Evolutionary conservation across 2,329 filamentous ascomycete genomes (phyloP).

Genomic region (Spiromastix sp.): DNA sequence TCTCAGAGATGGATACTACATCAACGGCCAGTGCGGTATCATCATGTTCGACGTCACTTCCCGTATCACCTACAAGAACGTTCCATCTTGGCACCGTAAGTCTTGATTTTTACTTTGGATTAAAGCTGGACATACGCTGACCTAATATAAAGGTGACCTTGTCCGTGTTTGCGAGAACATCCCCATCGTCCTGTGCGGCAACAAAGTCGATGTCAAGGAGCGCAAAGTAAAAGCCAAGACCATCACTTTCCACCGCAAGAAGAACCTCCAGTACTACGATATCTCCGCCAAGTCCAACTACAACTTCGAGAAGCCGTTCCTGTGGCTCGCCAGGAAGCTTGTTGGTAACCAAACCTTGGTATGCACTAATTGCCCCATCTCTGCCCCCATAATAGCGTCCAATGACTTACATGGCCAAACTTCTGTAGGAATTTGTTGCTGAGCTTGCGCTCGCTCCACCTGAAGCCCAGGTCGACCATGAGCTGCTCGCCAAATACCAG

Average conservation of each 20-base stretch:
- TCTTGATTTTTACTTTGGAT: conserved; percentile 6
- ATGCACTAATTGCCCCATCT: conserved; percentile 29
- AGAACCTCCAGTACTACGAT: conserved; percentile 99
- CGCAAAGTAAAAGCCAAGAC: conserved; percentile 99
- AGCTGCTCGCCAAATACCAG: conserved; percentile 69
- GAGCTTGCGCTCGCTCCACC: conserved; percentile 89
- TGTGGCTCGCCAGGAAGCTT: conserved; percentile 99
- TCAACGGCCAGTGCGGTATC: conserved; percentile 97
- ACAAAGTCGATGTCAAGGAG: conserved; percentile 99
- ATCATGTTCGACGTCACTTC: conserved; percentile 99
- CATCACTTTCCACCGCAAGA: conserved; percentile 99
- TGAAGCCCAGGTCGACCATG: conserved; percentile 79
- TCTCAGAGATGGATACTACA: conserved; percentile 97
- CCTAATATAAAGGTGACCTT: conserved; percentile 63
- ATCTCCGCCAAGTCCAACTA: conserved; percentile 96
- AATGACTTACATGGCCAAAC: too few relatives aligned
- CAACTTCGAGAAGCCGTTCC: conserved; percentile 93
- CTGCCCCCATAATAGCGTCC: conserved; percentile 9
- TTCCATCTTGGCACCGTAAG: conserved; percentile 99
- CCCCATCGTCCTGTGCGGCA: conserved; percentile 93
- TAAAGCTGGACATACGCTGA: conserved; percentile 6
- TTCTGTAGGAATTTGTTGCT: conserved; percentile 79
- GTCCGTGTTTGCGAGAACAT: conserved; percentile 98
- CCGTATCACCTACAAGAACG: conserved; percentile 93
- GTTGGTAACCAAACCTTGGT: conserved; percentile 85